Percentiles rank a stretch among this genome's conserved stretches.
Evolutionary conservation across 169 alveolate genomes (phyloP).

Genomic region (Plasmodium chabaudi): DNA sequence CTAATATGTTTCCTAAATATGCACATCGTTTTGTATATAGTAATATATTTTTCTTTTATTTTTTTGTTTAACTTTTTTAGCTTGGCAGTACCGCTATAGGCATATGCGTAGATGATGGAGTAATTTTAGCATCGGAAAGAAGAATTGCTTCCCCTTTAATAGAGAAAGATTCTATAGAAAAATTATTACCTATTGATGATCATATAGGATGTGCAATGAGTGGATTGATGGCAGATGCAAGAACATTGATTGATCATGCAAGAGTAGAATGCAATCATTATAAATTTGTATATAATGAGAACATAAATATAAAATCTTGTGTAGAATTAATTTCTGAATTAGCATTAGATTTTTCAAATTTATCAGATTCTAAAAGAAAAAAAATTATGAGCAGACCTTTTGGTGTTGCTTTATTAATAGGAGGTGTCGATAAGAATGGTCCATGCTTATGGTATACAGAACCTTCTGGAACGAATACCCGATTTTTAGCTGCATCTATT

Average conservation of each 20-base stretch:
- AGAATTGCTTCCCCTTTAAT: slow-evolving; percentile 92
- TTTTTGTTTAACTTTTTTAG: slow-evolving; percentile 36
- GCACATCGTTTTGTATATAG: background rate
- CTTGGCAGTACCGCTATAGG: slow-evolving; percentile 99
- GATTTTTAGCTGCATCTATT: slow-evolving; percentile 97
- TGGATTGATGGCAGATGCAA: slow-evolving; percentile 98
- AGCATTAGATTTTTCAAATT: slow-evolving; percentile 96
- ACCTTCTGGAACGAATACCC: slow-evolving; percentile 96
- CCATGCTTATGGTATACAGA: slow-evolving; percentile 97
- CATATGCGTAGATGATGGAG: slow-evolving; percentile 96
- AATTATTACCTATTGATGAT: slow-evolving; percentile 94
- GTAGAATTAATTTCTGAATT: slow-evolving; percentile 94
- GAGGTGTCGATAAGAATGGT: slow-evolving; percentile 97
- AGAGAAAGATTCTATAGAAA: slow-evolving; percentile 95
- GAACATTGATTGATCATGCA: slow-evolving; percentile 98
- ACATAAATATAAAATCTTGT: slow-evolving; percentile 92
- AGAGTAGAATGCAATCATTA: slow-evolving; percentile 97
- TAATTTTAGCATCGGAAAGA: slow-evolving; percentile 97
- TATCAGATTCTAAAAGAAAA: slow-evolving; percentile 86
- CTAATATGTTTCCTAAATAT: background rate
- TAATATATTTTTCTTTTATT: background rate
- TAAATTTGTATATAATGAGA: slow-evolving; percentile 95
- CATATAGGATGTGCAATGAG: slow-evolving; percentile 98
- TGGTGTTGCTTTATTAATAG: slow-evolving; percentile 97
- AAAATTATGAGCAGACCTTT: slow-evolving; percentile 97